Evolutionary conservation across 2,329 filamentous ascomycete species (phyloP).

Genomic region (Eurotiales sp.): DNA sequence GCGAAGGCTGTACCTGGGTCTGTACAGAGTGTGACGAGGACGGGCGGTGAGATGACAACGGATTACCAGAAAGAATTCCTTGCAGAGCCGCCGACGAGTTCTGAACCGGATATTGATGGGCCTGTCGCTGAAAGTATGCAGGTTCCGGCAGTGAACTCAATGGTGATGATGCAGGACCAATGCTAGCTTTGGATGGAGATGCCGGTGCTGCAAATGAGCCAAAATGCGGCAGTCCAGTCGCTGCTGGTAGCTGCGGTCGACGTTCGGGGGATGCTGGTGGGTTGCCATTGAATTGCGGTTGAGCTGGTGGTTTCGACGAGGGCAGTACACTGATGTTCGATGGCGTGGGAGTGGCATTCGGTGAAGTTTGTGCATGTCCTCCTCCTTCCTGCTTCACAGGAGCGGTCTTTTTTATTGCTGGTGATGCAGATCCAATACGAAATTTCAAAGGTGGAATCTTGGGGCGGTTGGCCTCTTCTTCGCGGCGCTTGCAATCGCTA

Average conservation of each 20-base stretch:
- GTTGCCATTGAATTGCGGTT: conserved; percentile 7
- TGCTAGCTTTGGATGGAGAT: conserved; percentile 27
- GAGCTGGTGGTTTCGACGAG: neutral
- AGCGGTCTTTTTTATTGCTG: conserved; percentile 43
- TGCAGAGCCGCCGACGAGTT: conserved; percentile 24
- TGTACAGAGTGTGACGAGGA: conserved; percentile 40
- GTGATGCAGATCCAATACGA: conserved; percentile 44
- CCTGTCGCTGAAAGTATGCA: conserved; percentile 5
- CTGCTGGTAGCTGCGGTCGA: conserved; percentile 21
- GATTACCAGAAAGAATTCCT: conserved; percentile 12
- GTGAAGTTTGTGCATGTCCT: conserved; percentile 21
- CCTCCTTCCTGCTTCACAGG: conserved; percentile 20
- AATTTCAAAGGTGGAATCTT: conserved; percentile 62
- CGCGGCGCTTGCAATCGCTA: conserved; percentile 67
- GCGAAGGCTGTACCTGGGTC: conserved; percentile 32
- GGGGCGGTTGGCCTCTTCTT: conserved; percentile 58
- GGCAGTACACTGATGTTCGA: conserved; percentile 1
- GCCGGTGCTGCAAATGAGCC: conserved; percentile 27
- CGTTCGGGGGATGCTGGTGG: conserved; percentile 29
- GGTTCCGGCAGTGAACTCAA: conserved; percentile 20
- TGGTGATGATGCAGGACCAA: conserved; percentile 25
- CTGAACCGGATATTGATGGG: conserved; percentile 27
- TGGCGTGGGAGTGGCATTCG: conserved; percentile 10
- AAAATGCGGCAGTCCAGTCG: conserved; percentile 16
- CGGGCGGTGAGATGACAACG: conserved; percentile 29